Conservation (phyloP, 2,329 filamentous ascomycete genomes). For the Cordyceps cicadae region DNA sequence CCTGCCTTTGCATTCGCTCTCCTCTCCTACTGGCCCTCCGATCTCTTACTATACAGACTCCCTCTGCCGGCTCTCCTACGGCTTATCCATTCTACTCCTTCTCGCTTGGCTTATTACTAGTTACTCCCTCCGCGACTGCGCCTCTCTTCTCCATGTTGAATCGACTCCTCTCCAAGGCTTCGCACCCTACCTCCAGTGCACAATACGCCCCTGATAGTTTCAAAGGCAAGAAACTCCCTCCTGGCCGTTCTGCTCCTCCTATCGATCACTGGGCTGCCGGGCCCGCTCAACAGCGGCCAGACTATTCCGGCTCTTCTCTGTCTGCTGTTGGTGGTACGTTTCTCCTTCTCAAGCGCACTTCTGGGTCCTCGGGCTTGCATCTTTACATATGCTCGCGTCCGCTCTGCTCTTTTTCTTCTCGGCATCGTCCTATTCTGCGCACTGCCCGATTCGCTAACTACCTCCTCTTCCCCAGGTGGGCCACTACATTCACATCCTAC, state of each 20-base stretch:
- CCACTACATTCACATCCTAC: slow-evolving; percentile 8
- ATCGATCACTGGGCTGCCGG: neutral
- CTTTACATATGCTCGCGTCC: neutral
- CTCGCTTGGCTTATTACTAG: neutral
- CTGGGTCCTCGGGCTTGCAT: neutral
- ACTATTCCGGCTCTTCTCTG: neutral
- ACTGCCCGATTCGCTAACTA: neutral
- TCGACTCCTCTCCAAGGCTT: slow-evolving; percentile 24
- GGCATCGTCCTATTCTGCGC: neutral
- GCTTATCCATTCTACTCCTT: neutral
- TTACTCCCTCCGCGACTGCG: neutral
- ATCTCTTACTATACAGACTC: neutral
- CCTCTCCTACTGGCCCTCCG: neutral
- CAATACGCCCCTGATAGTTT: slow-evolving; percentile 11
- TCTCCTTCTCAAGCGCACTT: neutral
- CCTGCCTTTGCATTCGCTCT: neutral
- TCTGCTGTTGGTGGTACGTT: neutral
- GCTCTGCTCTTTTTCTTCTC: neutral
- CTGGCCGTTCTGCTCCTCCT: neutral
- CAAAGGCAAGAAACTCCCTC: slow-evolving; percentile 5
- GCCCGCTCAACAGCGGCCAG: slow-evolving; percentile 1
- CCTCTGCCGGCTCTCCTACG: neutral
- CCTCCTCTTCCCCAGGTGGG: neutral
- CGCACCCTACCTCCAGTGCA: slow-evolving; percentile 13
- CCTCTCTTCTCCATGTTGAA: slow-evolving; percentile 29